Evolutionary conservation across 768 basidiomycete species (phyloP), one percentile per base, ranked within the genome.

Genomic region (Rhodosporidiobolus sp.): DNA sequence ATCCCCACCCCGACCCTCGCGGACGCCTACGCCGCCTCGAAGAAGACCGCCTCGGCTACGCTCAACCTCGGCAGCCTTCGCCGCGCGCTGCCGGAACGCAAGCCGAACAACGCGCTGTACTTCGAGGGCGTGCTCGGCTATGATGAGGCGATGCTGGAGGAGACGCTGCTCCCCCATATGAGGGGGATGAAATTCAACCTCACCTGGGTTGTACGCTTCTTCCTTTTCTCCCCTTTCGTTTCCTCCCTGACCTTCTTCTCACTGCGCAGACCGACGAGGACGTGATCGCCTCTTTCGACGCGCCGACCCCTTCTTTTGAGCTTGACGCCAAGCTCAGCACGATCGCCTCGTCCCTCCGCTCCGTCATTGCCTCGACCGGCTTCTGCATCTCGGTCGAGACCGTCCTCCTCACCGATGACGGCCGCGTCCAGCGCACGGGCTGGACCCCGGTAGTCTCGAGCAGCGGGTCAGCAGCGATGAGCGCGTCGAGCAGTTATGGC

Each of bases 91-190:
- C 70, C 70, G 9, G 71, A 75, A 28, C 32, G 55, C 20, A 45
- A 65, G 32, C 45, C 57, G 49, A 70, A 65, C 62, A 79, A 79
- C 65, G 70, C 75, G 20, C 58, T 79, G 0, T 75, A 76, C 68
- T 68, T 79, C 20, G 75, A 76, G 50, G 68, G 71, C 26, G 77
- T 77, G 20, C 72, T 79, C 38, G 78, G 78, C 17, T 74, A 73
- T 62, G 73, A 75, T 54, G 76, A 77, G 38, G 58, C 59, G 52
- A 54, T 32, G 34, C 38, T 79, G 24, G 38, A 63, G 30, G 75
- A 74, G 17, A 65, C 76, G 34, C 53, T 79, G 16, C 12, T 38
- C 32, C 77, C 74, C 28, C 63, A 63, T 30, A 64, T 72, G 59
- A 66, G 65, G 52, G 69, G 73, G 4, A 26, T 77, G 24, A 35